A percentile compares a stretch with the other conserved stretches of the same genome.
Evolutionary conservation across 768 basidiomycete genomes (phyloP).

Genomic region (Tulasnella sp.): DNA sequence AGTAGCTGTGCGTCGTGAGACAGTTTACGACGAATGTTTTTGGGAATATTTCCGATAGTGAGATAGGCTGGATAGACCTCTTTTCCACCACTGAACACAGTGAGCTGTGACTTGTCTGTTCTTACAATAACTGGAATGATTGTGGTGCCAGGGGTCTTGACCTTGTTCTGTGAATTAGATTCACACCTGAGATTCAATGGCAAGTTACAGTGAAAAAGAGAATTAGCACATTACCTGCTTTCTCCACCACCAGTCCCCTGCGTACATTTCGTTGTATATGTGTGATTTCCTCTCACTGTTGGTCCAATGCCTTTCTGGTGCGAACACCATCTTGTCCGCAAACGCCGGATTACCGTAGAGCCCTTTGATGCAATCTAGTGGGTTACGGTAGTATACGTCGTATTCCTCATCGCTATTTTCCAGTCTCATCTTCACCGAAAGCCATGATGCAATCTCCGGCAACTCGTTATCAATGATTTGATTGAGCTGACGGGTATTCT

Average conservation of each 20-base stretch:
- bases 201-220: background rate
- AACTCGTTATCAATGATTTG: conserved; percentile 4
- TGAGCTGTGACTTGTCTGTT: conserved; percentile 13
- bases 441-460: background rate
- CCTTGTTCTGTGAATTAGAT: background rate
- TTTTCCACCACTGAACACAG: conserved; percentile 2
- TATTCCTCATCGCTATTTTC: background rate
- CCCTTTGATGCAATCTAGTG: background rate
- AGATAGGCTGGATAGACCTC: conserved; percentile 5
- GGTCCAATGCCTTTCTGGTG: conserved; percentile 30
- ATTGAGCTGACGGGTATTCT: conserved; percentile 1
- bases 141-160: conserved; percentile 1
- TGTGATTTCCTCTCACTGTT: conserved; percentile 22
- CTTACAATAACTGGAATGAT: conserved; percentile 11
- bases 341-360: conserved; percentile 1
- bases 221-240: conserved; percentile 30
- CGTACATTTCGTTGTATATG: conserved; percentile 34
- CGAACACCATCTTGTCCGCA: too few species aligned
- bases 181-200: background rate
- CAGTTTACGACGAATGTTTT: background rate
- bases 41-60: conserved; percentile 7
- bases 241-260: conserved; percentile 41
- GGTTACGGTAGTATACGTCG: background rate
- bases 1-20: background rate
- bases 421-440: background rate